A percentile compares a stretch with the other conserved stretches of the same genome.
phyloP scores from a whole-genome alignment of 441 rosid species.

The Sinapis alba region DNA sequence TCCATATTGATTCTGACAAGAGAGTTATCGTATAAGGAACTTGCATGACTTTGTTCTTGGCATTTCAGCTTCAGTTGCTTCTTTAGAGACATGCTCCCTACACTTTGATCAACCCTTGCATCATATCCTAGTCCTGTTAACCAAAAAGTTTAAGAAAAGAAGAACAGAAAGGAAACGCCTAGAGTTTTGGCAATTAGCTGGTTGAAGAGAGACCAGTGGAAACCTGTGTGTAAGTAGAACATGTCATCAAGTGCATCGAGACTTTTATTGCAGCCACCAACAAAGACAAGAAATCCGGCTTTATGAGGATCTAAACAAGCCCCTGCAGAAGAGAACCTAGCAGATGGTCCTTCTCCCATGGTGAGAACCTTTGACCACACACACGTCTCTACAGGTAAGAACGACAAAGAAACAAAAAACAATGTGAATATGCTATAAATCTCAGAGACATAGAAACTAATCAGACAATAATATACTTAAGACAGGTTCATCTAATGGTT shows the following conservation, averaged over 20 bases:
- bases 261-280: constrained; percentile 93
- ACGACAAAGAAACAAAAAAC: constrained; percentile 3
- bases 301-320: constrained; percentile 85
- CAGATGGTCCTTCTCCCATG: constrained; percentile 79
- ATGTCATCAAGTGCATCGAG: constrained; percentile 95
- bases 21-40: constrained; percentile 55
- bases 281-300: constrained; percentile 71
- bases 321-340: constrained; percentile 89
- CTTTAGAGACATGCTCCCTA: constrained; percentile 78
- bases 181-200: neutral
- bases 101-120: constrained; percentile 55
- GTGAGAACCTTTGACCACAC: constrained; percentile 79
- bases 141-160: constrained; percentile 9
- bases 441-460: constrained; percentile 15
- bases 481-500: constrained; percentile 11
- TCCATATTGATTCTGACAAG: constrained; percentile 51
- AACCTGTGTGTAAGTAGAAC: constrained; percentile 90
- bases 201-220: constrained; percentile 19
- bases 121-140: constrained; percentile 57
- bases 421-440: constrained; percentile 13
- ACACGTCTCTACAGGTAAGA: constrained; percentile 61
- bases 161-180: neutral
- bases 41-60: constrained; percentile 72
- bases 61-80: constrained; percentile 93
- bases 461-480: neutral